These are phyloP conservation scores for Pleurotus tuoliensis DNA, from an alignment of 768 basidiomycete species.

Conservation along the genomic window DNA sequence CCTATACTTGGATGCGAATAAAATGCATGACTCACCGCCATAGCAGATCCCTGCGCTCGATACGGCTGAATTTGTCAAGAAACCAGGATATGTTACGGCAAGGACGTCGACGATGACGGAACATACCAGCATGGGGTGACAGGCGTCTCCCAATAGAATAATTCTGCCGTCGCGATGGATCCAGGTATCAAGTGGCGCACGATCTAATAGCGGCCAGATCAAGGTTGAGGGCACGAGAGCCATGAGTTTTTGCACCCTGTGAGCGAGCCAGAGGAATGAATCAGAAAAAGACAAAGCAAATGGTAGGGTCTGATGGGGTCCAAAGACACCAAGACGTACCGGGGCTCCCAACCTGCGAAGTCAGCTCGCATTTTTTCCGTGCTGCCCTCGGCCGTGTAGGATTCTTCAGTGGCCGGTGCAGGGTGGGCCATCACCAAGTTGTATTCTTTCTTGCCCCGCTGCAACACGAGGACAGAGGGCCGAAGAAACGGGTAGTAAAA, in stretches of 20 bases:
- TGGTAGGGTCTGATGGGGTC: neutral
- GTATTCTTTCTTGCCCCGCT: conserved; percentile 36
- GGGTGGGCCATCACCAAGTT: conserved; percentile 44
- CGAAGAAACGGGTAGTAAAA: neutral
- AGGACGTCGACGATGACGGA: neutral
- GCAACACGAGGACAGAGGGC: neutral
- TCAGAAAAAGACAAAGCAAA: neutral
- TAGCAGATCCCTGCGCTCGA: conserved; percentile 50
- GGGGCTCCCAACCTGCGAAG: conserved; percentile 45
- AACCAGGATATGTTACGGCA: neutral
- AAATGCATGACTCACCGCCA: conserved; percentile 31
- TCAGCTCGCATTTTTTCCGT: conserved; percentile 43
- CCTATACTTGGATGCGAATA: no score
- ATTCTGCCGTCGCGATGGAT: conserved; percentile 39
- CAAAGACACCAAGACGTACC: conserved; percentile 22
- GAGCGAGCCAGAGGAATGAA: neutral
- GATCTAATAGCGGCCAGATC: conserved; percentile 46
- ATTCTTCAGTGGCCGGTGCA: conserved; percentile 34
- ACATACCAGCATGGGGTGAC: conserved; percentile 57
- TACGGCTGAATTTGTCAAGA: conserved; percentile 32
- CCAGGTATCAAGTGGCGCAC: conserved; percentile 45
- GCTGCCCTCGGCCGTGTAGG: conserved; percentile 40
- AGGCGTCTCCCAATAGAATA: conserved; percentile 49
- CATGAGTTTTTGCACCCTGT: conserved; percentile 42
- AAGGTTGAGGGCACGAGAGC: conserved; percentile 40